phyloP scores from a whole-genome alignment of 441 rosid genomes.

The Aquilaria agallochum region DNA sequence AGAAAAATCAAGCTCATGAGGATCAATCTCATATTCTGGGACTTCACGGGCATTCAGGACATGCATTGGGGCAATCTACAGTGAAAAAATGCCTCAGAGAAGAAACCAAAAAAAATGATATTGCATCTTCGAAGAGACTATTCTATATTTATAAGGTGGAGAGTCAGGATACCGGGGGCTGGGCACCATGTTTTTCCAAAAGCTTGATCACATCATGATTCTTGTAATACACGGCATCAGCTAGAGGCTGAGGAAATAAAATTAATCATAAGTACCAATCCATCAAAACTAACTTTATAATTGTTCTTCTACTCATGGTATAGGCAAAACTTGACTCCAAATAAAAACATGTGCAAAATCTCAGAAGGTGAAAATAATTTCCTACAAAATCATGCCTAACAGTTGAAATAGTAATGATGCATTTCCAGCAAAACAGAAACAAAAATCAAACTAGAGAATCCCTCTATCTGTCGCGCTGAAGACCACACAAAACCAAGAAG shows the following conservation, averaged over 20 bases:
- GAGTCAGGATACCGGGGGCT: conserved; percentile 40
- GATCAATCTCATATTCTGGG: conserved; percentile 77
- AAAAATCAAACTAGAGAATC: too few relatives aligned
- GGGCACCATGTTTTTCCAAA: conserved; percentile 68
- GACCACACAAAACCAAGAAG: background rate
- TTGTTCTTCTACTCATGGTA: background rate
- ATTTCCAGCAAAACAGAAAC: too few relatives aligned
- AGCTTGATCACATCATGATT: conserved; percentile 63
- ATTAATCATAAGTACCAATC: conserved; percentile 16
- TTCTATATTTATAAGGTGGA: too few relatives aligned
- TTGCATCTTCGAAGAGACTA: background rate
- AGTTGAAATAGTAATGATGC: too few relatives aligned
- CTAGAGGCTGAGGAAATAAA: conserved; percentile 57
- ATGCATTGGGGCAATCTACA: conserved; percentile 70
- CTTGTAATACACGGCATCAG: conserved; percentile 68
- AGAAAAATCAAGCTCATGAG: conserved; percentile 66
- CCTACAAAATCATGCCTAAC: too few relatives aligned
- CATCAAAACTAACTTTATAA: conserved; percentile 3
- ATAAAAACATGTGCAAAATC: background rate
- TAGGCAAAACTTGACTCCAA: background rate
- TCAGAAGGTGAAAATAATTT: too few relatives aligned
- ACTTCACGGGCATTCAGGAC: conserved; percentile 56
- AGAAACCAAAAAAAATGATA: background rate
- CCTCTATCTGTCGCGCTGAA: background rate
- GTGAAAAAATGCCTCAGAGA: background rate